Evolutionary conservation across 2,329 filamentous ascomycete genomes (phyloP).

Genomic region (Aspergillus proliferans): DNA sequence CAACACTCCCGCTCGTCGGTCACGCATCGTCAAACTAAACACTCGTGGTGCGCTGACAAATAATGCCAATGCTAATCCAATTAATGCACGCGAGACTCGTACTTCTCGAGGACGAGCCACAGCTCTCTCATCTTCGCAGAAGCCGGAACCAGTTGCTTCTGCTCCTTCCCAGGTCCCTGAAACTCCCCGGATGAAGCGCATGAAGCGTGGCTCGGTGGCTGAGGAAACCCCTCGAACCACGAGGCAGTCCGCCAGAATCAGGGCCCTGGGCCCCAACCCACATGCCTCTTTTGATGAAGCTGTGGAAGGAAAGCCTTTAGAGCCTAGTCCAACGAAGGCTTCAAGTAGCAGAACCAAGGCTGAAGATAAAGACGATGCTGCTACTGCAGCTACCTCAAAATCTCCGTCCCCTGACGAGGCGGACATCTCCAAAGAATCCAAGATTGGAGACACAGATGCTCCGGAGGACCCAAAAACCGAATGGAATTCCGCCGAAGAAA

Average conservation of each 20-base stretch:
- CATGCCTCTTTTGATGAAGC: neutral
- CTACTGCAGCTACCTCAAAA: slow-evolving; percentile 4
- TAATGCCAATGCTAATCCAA: slow-evolving; percentile 2
- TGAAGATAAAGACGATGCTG: slow-evolving; percentile 8
- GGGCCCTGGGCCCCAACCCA: slow-evolving; percentile 9
- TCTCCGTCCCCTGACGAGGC: slow-evolving; percentile 11
- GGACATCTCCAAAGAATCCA: slow-evolving; percentile 5
- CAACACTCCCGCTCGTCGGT: slow-evolving; percentile 9
- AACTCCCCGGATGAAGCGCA: slow-evolving; percentile 27
- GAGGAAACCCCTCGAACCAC: slow-evolving; percentile 29
- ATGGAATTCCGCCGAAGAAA: slow-evolving; percentile 2
- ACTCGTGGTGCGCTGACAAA: slow-evolving; percentile 11
- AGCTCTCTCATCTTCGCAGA: neutral
- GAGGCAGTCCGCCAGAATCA: slow-evolving; percentile 30
- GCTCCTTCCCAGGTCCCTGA: slow-evolving; percentile 12
- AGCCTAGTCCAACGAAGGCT: slow-evolving; percentile 9
- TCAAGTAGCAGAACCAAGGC: slow-evolving; percentile 11
- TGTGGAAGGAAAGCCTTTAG: neutral
- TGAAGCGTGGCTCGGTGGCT: slow-evolving; percentile 22
- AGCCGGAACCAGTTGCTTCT: neutral
- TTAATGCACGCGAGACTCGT: slow-evolving; percentile 15
- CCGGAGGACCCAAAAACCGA: slow-evolving; percentile 1
- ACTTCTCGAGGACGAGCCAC: slow-evolving; percentile 17
- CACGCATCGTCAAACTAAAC: slow-evolving; percentile 18
- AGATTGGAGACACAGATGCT: slow-evolving; percentile 4